Conservation (phyloP, 2,329 filamentous ascomycete species). For the Anthostomella pinea region DNA sequence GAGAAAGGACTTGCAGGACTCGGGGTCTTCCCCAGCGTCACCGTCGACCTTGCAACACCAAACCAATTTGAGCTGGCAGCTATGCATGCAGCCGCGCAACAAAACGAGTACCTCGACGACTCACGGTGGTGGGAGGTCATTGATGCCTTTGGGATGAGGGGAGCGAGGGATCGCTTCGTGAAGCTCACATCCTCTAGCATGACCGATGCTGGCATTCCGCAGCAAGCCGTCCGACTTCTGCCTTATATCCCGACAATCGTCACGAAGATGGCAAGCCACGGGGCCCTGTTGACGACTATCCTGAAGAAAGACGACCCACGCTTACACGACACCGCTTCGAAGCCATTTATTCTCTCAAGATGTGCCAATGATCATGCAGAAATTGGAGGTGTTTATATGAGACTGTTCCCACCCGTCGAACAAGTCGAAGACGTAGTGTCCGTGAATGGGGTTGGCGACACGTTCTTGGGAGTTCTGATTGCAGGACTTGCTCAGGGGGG, state of each 20-base stretch:
- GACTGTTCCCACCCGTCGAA: slow-evolving; percentile 64
- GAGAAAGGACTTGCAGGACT: slow-evolving; percentile 37
- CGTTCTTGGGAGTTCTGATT: slow-evolving; percentile 81
- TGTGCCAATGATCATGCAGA: slow-evolving; percentile 49
- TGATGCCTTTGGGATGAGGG: slow-evolving; percentile 73
- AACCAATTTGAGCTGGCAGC: slow-evolving; percentile 78
- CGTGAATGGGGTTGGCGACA: slow-evolving; percentile 93
- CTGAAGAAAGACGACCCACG: slow-evolving; percentile 66
- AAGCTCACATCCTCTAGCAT: slow-evolving; percentile 63
- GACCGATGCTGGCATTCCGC: slow-evolving; percentile 77
- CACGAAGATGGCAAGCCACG: slow-evolving; percentile 75
- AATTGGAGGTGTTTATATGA: slow-evolving; percentile 80
- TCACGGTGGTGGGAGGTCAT: slow-evolving; percentile 76
- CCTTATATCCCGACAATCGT: slow-evolving; percentile 84
- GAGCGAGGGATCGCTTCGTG: slow-evolving; percentile 70
- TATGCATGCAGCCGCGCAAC: slow-evolving; percentile 71
- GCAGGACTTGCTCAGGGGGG: slow-evolving; percentile 67
- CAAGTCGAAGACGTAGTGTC: slow-evolving; percentile 71
- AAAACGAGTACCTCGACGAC: slow-evolving; percentile 65
- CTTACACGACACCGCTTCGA: slow-evolving; percentile 58
- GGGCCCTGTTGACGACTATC: slow-evolving; percentile 73
- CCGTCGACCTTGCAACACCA: slow-evolving; percentile 75
- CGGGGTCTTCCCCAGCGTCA: slow-evolving; percentile 56
- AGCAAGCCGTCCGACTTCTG: slow-evolving; percentile 78
- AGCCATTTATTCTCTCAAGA: slow-evolving; percentile 70